A percentile compares a stretch with the other conserved stretches of the same genome.
phyloP scores from a whole-genome alignment of 495 filamentous ascomycete genomes.

The Hypoxylon lenormandii region DNA sequence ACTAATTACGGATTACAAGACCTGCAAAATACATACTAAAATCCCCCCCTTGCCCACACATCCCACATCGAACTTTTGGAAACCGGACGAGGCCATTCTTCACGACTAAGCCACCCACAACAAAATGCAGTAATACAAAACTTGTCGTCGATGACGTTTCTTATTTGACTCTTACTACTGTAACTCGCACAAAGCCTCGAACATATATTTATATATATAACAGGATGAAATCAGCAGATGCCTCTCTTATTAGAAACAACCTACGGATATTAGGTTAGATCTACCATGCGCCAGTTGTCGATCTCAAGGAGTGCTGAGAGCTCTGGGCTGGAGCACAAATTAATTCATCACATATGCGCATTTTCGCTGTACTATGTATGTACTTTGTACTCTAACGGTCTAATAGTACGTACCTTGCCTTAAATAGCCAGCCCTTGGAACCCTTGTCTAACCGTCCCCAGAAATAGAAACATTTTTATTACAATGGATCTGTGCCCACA shows the following conservation, averaged over 20 bases:
- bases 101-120: slow-evolving; percentile 25
- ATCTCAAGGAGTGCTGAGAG: too few relatives aligned
- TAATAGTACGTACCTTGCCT: slow-evolving; percentile 2
- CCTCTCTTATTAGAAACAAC: slow-evolving; percentile 5
- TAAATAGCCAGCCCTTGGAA: slow-evolving; percentile 2
- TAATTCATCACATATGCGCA: too few relatives aligned
- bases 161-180: slow-evolving; percentile 14
- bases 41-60: too few relatives aligned
- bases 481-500: background rate
- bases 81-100: slow-evolving; percentile 1
- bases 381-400: too few relatives aligned
- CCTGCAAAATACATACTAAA: too few relatives aligned
- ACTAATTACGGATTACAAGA: too few relatives aligned
- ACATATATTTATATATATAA: background rate
- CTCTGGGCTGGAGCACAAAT: too few relatives aligned
- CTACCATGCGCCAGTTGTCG: background rate
- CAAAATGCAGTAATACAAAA: slow-evolving; percentile 2
- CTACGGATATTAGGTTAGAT: background rate
- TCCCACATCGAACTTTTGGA: too few relatives aligned
- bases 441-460: background rate
- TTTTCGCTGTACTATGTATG: too few relatives aligned
- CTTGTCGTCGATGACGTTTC: slow-evolving; percentile 7
- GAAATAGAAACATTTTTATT: slow-evolving; percentile 2
- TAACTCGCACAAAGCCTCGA: slow-evolving; percentile 9
- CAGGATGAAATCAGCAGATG: slow-evolving; percentile 21